Conservation (phyloP, 2,329 filamentous ascomycete species). For the Fonsecaea pugnacius region DNA sequence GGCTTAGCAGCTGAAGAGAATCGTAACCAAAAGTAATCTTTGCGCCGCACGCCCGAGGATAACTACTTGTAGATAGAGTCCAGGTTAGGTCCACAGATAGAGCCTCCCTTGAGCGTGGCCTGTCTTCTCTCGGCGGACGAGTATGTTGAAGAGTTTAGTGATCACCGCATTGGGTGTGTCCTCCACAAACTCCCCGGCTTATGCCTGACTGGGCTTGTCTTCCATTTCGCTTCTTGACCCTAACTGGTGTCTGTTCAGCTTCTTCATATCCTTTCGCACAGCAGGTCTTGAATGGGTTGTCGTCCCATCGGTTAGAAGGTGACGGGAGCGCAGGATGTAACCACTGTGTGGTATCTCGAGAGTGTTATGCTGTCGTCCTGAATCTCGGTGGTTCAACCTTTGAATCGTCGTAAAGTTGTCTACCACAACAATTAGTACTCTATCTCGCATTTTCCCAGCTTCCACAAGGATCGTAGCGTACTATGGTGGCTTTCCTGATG, state of each 20-base stretch:
- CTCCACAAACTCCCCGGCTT: too few relatives aligned
- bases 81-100: background rate
- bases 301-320: background rate
- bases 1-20: too few relatives aligned
- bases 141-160: background rate
- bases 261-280: background rate
- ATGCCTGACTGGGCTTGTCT: background rate
- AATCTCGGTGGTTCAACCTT: constrained; percentile 24
- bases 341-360: background rate
- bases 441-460: background rate
- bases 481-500: constrained; percentile 76
- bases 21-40: too few relatives aligned
- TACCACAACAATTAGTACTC: constrained; percentile 8
- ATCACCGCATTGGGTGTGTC: background rate
- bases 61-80: too few relatives aligned
- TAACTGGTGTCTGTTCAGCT: background rate
- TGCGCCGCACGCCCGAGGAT: too few relatives aligned
- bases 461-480: constrained; percentile 46
- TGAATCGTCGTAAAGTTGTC: constrained; percentile 33
- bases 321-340: background rate
- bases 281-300: background rate
- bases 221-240: background rate
- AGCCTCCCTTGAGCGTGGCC: background rate
- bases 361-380: background rate
- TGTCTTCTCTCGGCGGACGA: background rate